phyloP scores from a whole-genome alignment of 1,139 yeast species.

The Taphrina deformans region DNA sequence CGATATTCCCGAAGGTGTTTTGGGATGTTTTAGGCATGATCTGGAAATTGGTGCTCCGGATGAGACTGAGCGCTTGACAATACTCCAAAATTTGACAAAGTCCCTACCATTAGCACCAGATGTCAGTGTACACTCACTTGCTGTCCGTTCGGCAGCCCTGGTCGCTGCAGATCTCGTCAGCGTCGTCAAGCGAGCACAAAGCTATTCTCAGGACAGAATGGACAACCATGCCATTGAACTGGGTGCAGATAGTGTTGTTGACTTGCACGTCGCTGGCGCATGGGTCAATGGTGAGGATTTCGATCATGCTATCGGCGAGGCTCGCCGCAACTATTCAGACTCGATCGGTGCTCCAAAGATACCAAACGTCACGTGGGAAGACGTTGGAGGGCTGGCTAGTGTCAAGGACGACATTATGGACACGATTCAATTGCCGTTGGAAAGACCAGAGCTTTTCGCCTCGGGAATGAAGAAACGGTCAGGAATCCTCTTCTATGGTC shows the following conservation, averaged over 20 bases:
- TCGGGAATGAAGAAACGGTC: conserved; percentile 90
- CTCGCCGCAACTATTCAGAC: conserved; percentile 84
- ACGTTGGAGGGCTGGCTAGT: conserved; percentile 84
- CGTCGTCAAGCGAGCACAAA: conserved; percentile 66
- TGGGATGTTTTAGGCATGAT: conserved; percentile 75
- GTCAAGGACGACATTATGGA: conserved; percentile 92
- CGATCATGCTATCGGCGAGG: conserved; percentile 71
- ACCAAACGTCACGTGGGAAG: conserved; percentile 94
- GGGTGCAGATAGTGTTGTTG: conserved; percentile 34
- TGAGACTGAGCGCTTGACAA: conserved; percentile 67
- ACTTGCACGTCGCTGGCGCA: conserved; percentile 23
- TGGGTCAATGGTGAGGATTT: conserved; percentile 65
- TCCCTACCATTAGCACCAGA: conserved; percentile 51
- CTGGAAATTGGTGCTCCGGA: conserved; percentile 73
- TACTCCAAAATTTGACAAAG: conserved; percentile 50
- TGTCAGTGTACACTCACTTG: conserved; percentile 59
- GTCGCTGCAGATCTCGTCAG: conserved; percentile 80
- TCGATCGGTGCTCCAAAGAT: conserved; percentile 96
- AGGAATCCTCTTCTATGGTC: conserved; percentile 90
- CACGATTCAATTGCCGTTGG: conserved; percentile 92
- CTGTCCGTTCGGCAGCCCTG: conserved; percentile 88
- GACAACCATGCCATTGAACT: conserved; percentile 40
- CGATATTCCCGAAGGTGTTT: conserved; percentile 62
- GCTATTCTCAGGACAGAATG: conserved; percentile 58
- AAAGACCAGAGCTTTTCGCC: conserved; percentile 83